phyloP scores from a whole-genome alignment of 2,329 filamentous ascomycete genomes.

The Fusarium sp. region DNA sequence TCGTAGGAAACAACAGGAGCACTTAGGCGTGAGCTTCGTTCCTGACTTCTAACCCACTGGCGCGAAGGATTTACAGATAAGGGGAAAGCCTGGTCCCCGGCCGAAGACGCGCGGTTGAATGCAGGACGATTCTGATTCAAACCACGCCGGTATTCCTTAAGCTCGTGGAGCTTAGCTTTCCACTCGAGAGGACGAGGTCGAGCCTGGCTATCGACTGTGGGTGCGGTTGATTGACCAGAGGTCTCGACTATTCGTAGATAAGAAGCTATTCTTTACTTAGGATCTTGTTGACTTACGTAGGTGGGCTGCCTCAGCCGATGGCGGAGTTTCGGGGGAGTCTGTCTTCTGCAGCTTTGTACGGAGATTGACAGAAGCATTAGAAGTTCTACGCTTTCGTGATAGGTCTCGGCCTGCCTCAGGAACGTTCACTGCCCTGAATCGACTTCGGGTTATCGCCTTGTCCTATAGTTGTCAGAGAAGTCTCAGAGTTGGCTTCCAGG shows the following conservation, averaged over 20 bases:
- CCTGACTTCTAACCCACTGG: neutral
- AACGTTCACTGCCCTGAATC: neutral
- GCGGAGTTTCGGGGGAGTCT: neutral
- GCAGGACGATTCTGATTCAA: neutral
- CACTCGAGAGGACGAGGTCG: neutral
- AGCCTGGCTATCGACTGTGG: neutral
- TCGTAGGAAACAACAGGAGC: too few species aligned
- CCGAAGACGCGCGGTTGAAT: neutral
- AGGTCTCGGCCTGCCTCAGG: neutral
- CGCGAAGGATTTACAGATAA: neutral
- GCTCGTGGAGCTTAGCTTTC: neutral
- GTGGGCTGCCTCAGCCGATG: neutral
- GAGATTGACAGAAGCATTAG: neutral
- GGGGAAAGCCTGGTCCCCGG: fast-evolving
- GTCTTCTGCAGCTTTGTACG: neutral
- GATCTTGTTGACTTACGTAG: neutral
- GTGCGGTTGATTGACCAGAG: neutral
- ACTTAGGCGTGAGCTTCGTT: neutral
- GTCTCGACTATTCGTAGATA: neutral
- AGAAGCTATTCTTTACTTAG: neutral
- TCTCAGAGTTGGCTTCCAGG: neutral
- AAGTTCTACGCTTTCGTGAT: neutral
- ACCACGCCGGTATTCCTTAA: neutral
- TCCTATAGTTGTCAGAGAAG: neutral
- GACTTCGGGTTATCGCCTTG: neutral